phyloP scores from a whole-genome alignment of 306 rosid species.

The Prunus mume region DNA sequence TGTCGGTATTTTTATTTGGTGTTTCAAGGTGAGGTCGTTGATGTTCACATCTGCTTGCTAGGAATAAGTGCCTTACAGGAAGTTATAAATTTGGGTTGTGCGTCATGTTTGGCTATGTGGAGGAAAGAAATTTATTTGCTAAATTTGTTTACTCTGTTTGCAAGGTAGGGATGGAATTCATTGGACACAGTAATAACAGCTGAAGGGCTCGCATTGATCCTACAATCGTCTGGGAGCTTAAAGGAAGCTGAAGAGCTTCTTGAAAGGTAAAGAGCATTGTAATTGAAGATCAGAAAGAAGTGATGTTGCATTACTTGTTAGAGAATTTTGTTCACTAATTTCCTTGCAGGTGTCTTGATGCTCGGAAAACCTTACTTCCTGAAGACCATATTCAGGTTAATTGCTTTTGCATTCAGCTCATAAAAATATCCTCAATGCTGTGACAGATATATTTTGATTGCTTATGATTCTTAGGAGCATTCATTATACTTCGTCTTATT shows the following conservation, averaged over 20 bases:
- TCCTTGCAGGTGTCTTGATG: constrained; percentile 62
- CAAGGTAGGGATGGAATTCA: constrained; percentile 72
- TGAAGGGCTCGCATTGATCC: constrained; percentile 69
- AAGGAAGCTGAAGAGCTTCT: constrained; percentile 79
- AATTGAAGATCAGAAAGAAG: background rate
- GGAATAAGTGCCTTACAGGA: background rate
- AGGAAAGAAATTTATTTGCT: background rate
- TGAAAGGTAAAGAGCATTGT: constrained; percentile 52
- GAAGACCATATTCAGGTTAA: constrained; percentile 70
- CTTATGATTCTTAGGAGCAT: background rate
- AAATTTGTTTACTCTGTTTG: constrained; percentile 17
- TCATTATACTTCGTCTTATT: background rate
- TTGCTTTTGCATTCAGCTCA: constrained; percentile 5
- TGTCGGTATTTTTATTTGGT: background rate
- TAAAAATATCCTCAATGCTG: background rate
- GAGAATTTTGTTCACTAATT: background rate
- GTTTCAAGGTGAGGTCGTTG: background rate
- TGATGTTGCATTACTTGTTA: background rate
- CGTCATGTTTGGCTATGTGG: background rate
- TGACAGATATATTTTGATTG: background rate
- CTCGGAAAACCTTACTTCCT: constrained; percentile 64
- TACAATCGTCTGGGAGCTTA: constrained; percentile 50
- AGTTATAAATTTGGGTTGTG: background rate
- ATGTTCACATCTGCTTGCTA: background rate
- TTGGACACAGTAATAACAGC: constrained; percentile 72